Conservation (phyloP, 176 grass and related monocot species). For the Juncus inflexus region DNA sequence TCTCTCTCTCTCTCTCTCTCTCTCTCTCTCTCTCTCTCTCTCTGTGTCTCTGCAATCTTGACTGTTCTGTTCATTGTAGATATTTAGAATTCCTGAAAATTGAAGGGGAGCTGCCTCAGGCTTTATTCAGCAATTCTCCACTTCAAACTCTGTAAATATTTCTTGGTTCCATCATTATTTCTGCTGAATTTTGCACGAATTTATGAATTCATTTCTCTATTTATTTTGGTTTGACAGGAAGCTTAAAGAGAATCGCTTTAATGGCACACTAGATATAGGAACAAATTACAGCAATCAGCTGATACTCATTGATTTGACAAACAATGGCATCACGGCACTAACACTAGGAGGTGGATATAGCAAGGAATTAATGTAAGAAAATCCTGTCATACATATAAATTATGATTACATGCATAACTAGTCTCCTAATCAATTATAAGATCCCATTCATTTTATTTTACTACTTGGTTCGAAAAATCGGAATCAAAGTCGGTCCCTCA, state of each 20-base stretch:
- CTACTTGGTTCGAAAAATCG: too few relatives aligned
- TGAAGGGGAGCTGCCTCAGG: conserved; percentile 41
- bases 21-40: background rate
- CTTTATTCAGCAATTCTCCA: conserved; percentile 50
- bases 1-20: background rate
- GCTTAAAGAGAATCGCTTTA: conserved; percentile 55
- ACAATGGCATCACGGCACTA: conserved; percentile 33
- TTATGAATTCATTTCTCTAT: background rate
- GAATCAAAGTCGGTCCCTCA: too few relatives aligned
- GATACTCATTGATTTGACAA: conserved; percentile 54
- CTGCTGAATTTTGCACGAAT: background rate
- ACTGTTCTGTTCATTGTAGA: conserved; percentile 28
- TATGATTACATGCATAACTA: too few relatives aligned
- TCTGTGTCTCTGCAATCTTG: conserved; percentile 3
- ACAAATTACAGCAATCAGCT: conserved; percentile 45
- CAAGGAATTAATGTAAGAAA: conserved; percentile 51
- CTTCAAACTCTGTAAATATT: conserved; percentile 73
- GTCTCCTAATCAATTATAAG: too few relatives aligned
- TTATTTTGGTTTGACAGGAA: conserved; percentile 41
- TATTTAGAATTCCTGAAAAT: conserved; percentile 53
- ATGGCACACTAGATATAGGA: conserved; percentile 57
- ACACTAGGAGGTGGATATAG: conserved; percentile 34
- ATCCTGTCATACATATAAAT: background rate
- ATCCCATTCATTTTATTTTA: too few relatives aligned
- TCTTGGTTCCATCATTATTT: background rate